Conservation (phyloP, 495 filamentous ascomycete genomes). For the Aspergillus diversus region DNA sequence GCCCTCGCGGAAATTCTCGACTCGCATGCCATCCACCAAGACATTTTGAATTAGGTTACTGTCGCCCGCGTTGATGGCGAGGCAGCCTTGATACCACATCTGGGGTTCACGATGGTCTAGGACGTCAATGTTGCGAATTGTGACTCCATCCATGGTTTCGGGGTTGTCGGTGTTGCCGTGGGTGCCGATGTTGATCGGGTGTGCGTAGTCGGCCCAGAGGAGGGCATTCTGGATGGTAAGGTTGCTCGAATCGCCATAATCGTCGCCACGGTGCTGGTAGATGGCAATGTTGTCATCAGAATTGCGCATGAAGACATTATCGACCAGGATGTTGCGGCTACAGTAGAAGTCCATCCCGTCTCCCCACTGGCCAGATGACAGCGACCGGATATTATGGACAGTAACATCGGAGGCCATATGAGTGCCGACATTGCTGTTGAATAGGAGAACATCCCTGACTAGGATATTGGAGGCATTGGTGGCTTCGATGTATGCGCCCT, state of each 20-base stretch:
- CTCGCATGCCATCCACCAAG: conserved; percentile 19
- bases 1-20: conserved; percentile 19
- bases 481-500: conserved; percentile 19
- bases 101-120: conserved; percentile 23
- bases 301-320: conserved; percentile 24
- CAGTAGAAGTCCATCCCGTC: conserved; percentile 28
- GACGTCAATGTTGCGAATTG: conserved; percentile 22
- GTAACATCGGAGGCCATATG: conserved; percentile 17
- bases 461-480: conserved; percentile 16
- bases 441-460: conserved; percentile 11
- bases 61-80: conserved; percentile 23
- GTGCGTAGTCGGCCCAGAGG: conserved; percentile 14
- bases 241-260: conserved; percentile 19
- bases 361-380: conserved; percentile 21
- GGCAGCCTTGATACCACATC: conserved; percentile 23
- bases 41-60: conserved; percentile 20
- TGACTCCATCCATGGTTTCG: conserved; percentile 16
- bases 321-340: conserved; percentile 10
- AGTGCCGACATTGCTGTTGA: conserved; percentile 18
- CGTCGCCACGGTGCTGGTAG: conserved; percentile 22
- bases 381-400: conserved; percentile 15
- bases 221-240: conserved; percentile 22
- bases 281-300: conserved; percentile 27
- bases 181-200: conserved; percentile 25
- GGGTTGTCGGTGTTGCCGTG: conserved; percentile 21